A percentile compares a stretch with the other conserved stretches of the same genome.
Evolutionary conservation across 306 rosid genomes (phyloP).

Genomic region (Crataegus laevigata): DNA sequence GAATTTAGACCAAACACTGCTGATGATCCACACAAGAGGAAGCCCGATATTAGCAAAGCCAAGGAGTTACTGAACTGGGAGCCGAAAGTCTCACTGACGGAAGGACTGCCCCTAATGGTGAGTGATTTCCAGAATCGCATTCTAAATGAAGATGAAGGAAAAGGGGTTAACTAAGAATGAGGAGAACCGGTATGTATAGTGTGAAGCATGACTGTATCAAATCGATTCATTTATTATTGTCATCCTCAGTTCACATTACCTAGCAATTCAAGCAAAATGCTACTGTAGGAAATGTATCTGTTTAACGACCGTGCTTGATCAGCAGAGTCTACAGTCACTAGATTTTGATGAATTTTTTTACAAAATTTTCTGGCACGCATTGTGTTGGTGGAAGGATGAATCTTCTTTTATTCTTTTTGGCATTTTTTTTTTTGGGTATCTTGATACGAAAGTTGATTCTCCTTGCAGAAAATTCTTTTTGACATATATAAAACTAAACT

Average conservation of each 20-base stretch:
- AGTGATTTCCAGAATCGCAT: slow-evolving; percentile 89
- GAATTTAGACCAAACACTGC: slow-evolving; percentile 87
- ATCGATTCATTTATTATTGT: slow-evolving; percentile 18
- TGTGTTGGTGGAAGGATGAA: slow-evolving; percentile 13
- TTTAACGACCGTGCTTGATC: slow-evolving; percentile 20
- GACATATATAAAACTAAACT: background rate
- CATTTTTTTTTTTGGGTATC: background rate
- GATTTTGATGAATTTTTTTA: slow-evolving; percentile 25
- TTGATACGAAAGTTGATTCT: background rate
- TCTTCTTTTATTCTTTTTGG: background rate
- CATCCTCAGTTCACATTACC: slow-evolving; percentile 14
- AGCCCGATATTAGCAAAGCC: slow-evolving; percentile 93
- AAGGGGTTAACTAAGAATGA: slow-evolving; percentile 38
- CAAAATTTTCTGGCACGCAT: slow-evolving; percentile 9
- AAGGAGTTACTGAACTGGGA: slow-evolving; percentile 91
- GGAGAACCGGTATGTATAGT: slow-evolving; percentile 33
- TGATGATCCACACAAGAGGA: slow-evolving; percentile 98
- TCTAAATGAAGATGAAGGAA: slow-evolving; percentile 92
- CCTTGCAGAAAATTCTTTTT: background rate
- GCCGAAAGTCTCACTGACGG: slow-evolving; percentile 72
- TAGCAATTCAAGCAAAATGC: slow-evolving; percentile 25
- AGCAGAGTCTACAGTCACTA: slow-evolving; percentile 10
- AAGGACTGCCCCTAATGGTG: slow-evolving; percentile 96
- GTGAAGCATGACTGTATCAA: slow-evolving; percentile 25
- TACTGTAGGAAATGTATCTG: slow-evolving; percentile 24